These are phyloP conservation scores for Brachypodium distachyon DNA, from an alignment of 202 grass and related monocot genomes.

Conservation along the genomic window DNA sequence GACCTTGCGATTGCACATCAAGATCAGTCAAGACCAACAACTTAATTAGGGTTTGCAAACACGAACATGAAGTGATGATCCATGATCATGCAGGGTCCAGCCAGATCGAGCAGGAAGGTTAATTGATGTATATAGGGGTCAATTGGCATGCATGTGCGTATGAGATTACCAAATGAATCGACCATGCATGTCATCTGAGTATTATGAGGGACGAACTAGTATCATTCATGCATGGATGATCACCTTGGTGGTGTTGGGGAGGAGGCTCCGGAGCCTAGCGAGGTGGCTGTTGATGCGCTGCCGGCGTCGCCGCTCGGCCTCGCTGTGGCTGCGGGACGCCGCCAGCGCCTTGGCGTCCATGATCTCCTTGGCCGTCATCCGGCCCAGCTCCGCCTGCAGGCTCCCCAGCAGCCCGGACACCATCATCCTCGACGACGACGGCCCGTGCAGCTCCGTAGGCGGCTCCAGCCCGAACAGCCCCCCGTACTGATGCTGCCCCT, in stretches of 20 bases:
- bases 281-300: slow-evolving; percentile 85
- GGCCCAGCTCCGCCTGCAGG: slow-evolving; percentile 68
- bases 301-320: slow-evolving; percentile 83
- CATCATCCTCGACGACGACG: too few species aligned
- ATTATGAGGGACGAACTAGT: too few species aligned
- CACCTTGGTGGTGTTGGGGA: slow-evolving; percentile 93
- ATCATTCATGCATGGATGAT: too few species aligned
- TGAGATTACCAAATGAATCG: not conserved
- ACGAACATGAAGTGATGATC: not conserved
- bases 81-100: not conserved
- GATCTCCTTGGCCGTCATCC: slow-evolving; percentile 77
- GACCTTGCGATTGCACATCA: not conserved
- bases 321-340: slow-evolving; percentile 81
- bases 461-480: slow-evolving; percentile 14
- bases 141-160: not conserved
- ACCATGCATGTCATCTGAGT: not conserved
- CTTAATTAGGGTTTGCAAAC: slow-evolving; percentile 24
- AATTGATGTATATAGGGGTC: too few species aligned
- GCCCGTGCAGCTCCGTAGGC: slow-evolving; percentile 1
- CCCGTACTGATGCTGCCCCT: slow-evolving; percentile 29
- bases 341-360: slow-evolving; percentile 95
- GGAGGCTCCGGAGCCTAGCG: slow-evolving; percentile 61
- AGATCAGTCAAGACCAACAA: not conserved
- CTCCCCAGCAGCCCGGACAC: slow-evolving; percentile 50
- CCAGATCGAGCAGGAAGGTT: too few species aligned